Evolutionary conservation across 2,329 filamentous ascomycete genomes (phyloP).

Genomic region (Microcyclospora tardicrescens): DNA sequence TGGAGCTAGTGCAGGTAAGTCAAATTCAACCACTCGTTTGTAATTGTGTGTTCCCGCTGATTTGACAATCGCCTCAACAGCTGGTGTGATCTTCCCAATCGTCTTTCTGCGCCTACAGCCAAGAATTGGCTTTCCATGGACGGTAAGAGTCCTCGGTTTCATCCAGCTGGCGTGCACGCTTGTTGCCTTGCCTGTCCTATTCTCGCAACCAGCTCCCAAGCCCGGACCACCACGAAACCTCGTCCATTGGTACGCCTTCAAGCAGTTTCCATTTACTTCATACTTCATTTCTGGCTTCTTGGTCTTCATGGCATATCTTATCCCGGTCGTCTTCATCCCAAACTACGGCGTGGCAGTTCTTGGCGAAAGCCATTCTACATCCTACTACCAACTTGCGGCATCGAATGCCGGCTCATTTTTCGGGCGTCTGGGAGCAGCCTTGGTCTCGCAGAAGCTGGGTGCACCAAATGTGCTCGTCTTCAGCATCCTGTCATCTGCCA

Average conservation of each 20-base stretch:
- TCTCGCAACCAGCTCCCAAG: constrained; percentile 33
- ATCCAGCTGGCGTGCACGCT: constrained; percentile 41
- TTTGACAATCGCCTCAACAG: neutral
- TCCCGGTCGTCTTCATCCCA: constrained; percentile 41
- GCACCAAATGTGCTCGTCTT: constrained; percentile 36
- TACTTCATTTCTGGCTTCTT: constrained; percentile 29
- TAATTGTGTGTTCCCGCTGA: no score
- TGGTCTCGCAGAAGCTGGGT: constrained; percentile 31
- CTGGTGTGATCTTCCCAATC: constrained; percentile 40
- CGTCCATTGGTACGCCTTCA: constrained; percentile 32
- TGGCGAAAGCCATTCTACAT: constrained; percentile 42
- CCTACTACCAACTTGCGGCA: constrained; percentile 55
- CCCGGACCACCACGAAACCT: constrained; percentile 30
- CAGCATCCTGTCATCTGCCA: constrained; percentile 26
- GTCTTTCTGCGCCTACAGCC: constrained; percentile 46
- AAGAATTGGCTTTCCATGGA: constrained; percentile 49
- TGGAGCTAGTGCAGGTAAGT: constrained; percentile 27
- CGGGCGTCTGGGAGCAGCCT: constrained; percentile 35
- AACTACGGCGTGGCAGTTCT: constrained; percentile 39
- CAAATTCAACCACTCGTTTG: no score
- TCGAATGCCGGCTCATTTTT: constrained; percentile 46
- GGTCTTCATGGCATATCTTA: constrained; percentile 37
- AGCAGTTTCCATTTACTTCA: constrained; percentile 28
- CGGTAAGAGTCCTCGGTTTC: constrained; percentile 52
- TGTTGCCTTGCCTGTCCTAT: constrained; percentile 27